Percentiles rank a stretch among this genome's conserved stretches.
Conservation (phyloP, 2,329 filamentous ascomycete genomes). For the Pseudogymnoascus sp. region DNA sequence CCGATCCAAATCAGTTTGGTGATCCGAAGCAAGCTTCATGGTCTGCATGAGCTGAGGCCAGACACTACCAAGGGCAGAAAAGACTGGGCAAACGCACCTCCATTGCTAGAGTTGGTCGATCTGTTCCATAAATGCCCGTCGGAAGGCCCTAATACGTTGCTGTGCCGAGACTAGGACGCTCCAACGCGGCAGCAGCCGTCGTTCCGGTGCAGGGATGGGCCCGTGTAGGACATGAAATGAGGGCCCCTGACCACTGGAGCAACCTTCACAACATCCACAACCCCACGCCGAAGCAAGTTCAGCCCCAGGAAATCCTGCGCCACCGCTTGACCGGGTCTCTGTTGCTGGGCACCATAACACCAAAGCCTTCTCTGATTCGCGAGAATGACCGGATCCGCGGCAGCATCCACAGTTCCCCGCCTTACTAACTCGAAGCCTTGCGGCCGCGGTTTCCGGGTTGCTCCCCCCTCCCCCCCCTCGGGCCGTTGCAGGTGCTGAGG, state of each 20-base stretch:
- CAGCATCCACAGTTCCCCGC: conserved; percentile 1
- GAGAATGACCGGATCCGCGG: neutral
- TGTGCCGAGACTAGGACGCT: neutral
- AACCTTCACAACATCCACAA: neutral
- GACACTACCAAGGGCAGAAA: neutral
- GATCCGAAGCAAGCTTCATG: neutral
- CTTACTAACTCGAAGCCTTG: neutral
- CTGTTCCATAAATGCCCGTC: neutral
- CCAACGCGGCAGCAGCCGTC: conserved; percentile 1
- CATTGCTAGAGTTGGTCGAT: neutral
- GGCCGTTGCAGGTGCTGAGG: conserved; percentile 5
- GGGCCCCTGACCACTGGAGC: neutral
- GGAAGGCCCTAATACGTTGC: neutral
- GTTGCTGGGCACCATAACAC: neutral
- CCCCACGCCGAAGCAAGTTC: neutral
- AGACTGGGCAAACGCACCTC: neutral
- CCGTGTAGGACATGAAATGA: conserved; percentile 3
- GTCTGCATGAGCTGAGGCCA: neutral
- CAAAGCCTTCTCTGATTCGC: neutral
- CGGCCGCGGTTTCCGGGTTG: neutral
- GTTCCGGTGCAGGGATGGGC: conserved; percentile 7
- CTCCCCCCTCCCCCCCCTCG: neutral
- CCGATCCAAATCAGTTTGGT: conserved; percentile 1
- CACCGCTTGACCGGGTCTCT: neutral
- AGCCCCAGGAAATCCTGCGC: neutral